A percentile compares a stretch with the other conserved stretches of the same genome.
Evolutionary conservation across 2,329 filamentous ascomycete genomes (phyloP).

Genomic region (Lasiodiplodia sp.): DNA sequence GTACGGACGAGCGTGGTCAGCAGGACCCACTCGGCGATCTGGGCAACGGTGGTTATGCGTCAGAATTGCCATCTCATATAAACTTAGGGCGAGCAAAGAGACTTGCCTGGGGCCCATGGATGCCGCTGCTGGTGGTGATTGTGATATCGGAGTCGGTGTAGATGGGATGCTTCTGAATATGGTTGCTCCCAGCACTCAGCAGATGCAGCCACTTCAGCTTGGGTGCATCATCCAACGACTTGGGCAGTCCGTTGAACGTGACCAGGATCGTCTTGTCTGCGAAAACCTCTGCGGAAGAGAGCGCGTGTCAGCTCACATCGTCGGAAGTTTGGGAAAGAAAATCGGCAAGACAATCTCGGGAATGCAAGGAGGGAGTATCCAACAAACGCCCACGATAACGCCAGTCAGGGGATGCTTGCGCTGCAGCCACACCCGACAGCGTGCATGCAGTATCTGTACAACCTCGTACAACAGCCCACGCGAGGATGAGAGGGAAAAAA

Average conservation of each 20-base stretch:
- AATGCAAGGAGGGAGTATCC: not conserved
- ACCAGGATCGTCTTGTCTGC: constrained; percentile 55
- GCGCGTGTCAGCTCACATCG: not conserved
- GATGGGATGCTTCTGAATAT: constrained; percentile 60
- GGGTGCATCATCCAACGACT: constrained; percentile 44
- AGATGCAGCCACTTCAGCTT: constrained; percentile 62
- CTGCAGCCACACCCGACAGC: constrained; percentile 18
- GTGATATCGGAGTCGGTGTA: constrained; percentile 61
- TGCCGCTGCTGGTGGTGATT: constrained; percentile 62
- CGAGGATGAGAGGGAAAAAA: not conserved
- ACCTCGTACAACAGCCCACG: constrained; percentile 5
- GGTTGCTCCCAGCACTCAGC: constrained; percentile 65
- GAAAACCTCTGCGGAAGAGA: constrained; percentile 44
- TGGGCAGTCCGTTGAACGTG: constrained; percentile 57
- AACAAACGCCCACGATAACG: not conserved
- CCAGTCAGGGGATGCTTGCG: not conserved
- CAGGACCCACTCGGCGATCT: constrained; percentile 71
- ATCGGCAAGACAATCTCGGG: not conserved
- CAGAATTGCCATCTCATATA: not conserved
- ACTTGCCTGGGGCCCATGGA: constrained; percentile 63
- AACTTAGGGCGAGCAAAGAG: too few species aligned
- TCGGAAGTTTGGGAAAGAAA: not conserved
- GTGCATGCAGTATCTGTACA: constrained; percentile 13
- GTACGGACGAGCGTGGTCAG: constrained; percentile 66
- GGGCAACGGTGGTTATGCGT: not conserved